Conservation (phyloP, 1,284 basidiomycete species). For the Gymnopus androsaceus region DNA sequence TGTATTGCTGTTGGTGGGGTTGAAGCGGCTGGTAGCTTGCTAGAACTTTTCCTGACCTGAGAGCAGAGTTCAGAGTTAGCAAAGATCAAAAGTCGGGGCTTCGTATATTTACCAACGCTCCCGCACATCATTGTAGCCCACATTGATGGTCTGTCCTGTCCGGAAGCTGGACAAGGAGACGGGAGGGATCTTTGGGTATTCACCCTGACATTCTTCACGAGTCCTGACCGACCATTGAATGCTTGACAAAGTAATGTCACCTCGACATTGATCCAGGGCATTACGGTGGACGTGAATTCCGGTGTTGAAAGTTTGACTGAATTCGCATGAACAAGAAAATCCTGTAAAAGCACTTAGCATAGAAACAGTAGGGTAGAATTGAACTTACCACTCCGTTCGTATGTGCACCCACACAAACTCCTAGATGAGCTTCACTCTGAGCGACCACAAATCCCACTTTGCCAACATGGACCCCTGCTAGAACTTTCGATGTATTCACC, state of each 20-base stretch:
- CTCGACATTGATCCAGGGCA: background rate
- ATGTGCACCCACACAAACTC: background rate
- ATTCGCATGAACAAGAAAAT: conserved; percentile 2
- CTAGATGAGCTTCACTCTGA: background rate
- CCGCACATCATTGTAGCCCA: background rate
- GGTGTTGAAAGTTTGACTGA: background rate
- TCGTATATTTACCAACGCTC: background rate
- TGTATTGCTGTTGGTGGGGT: background rate
- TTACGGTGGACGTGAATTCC: background rate
- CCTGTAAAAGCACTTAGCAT: background rate
- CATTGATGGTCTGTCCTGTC: background rate
- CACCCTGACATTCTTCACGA: background rate
- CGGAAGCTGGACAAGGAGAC: background rate
- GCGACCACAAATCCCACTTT: background rate
- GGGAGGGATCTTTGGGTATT: background rate
- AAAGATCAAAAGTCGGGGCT: no score
- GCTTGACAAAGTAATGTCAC: background rate
- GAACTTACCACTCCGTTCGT: background rate
- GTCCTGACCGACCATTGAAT: background rate
- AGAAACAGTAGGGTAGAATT: background rate
- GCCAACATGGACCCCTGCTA: background rate
- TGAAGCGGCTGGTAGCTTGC: conserved; percentile 1
- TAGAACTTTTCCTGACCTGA: background rate
- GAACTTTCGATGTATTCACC: conserved; percentile 3
- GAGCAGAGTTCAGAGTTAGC: background rate